These are phyloP conservation scores for Rusavskia elegans DNA, from an alignment of 495 filamentous ascomycete genomes.

Conservation along the genomic window DNA sequence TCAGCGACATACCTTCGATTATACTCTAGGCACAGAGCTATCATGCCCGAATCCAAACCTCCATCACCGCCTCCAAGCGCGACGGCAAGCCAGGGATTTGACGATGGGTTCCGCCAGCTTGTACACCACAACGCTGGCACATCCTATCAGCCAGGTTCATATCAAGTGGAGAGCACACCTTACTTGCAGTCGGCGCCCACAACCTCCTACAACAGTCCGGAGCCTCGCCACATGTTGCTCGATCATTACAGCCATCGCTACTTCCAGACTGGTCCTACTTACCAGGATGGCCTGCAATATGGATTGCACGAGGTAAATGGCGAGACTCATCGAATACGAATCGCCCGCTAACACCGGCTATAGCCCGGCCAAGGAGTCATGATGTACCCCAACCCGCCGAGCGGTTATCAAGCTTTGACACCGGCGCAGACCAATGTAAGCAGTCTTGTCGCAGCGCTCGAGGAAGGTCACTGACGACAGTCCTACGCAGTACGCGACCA, in stretches of 20 bases:
- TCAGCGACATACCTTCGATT: too few species aligned
- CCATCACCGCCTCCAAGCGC: conserved; percentile 3
- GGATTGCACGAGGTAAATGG: not conserved
- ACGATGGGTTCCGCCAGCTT: conserved; percentile 29
- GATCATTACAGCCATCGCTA: conserved; percentile 5
- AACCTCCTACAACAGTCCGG: conserved; percentile 16
- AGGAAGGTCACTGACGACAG: not conserved
- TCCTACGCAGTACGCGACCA: conserved; percentile 11
- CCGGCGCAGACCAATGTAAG: not conserved
- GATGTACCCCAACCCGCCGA: not conserved
- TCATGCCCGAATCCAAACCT: conserved; percentile 1
- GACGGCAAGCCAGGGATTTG: conserved; percentile 21
- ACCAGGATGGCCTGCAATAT: conserved; percentile 7
- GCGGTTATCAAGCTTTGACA: not conserved
- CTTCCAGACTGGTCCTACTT: conserved; percentile 12
- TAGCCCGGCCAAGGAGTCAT: not conserved
- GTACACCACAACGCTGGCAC: conserved; percentile 30
- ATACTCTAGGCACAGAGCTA: not conserved
- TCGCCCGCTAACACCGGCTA: not conserved
- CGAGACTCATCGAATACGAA: not conserved
- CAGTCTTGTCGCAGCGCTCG: not conserved
- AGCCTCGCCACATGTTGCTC: conserved; percentile 3
- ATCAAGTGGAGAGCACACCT: conserved; percentile 5
- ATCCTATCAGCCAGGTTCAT: conserved; percentile 10
- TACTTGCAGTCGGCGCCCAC: conserved; percentile 4